Conservation (phyloP, 306 rosid species). For the Neltuma alba region DNA sequence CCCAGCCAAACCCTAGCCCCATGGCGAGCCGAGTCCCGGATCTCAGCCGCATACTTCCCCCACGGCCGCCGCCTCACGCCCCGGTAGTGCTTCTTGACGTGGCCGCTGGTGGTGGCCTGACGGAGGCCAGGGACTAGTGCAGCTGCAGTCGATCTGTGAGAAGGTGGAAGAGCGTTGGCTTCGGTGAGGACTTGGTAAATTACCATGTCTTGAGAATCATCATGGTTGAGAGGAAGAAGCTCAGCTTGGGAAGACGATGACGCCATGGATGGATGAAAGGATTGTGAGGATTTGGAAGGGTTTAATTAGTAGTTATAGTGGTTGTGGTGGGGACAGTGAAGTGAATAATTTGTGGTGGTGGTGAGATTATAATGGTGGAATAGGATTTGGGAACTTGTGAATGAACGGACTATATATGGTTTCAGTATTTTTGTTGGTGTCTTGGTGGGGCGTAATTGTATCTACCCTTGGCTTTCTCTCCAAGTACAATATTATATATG, state of each 20-base stretch:
- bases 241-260: slow-evolving; percentile 53
- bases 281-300: neutral
- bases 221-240: slow-evolving; percentile 75
- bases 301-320: neutral
- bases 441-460: neutral
- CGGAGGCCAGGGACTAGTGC: slow-evolving; percentile 31
- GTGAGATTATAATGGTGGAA: neutral
- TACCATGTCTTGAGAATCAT: slow-evolving; percentile 92
- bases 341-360: neutral
- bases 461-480: neutral
- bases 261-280: slow-evolving; percentile 41
- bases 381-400: neutral
- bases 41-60: neutral
- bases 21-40: neutral
- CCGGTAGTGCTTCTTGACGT: slow-evolving; percentile 33
- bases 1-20: slow-evolving; percentile 2
- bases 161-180: slow-evolving; percentile 39
- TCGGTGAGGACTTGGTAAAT: slow-evolving; percentile 73
- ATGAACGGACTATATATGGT: neutral
- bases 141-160: neutral
- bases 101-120: slow-evolving; percentile 19
- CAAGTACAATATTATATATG: neutral
- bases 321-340: neutral
- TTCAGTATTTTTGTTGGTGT: neutral
- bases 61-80: slow-evolving; percentile 8